Percentiles rank a stretch among this genome's conserved stretches.
phyloP scores from a whole-genome alignment of 2,329 filamentous ascomycete species.

The Ilyonectria destructans region DNA sequence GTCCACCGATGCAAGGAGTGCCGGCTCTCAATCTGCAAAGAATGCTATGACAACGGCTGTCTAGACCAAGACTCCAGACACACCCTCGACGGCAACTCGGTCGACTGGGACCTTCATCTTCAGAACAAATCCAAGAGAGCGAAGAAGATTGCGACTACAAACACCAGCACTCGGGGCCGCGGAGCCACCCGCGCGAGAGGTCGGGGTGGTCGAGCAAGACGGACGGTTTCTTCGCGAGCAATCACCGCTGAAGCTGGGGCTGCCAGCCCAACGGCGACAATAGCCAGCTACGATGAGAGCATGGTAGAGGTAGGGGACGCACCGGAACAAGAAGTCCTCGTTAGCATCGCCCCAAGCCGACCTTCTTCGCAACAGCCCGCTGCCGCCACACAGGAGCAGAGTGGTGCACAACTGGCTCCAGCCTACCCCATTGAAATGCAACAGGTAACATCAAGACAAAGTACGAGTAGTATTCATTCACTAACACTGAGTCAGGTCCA shows the following conservation, averaged over 20 bases:
- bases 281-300: slow-evolving; percentile 1
- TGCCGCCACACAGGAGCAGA: neutral
- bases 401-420: neutral
- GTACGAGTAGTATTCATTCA: neutral
- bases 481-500: slow-evolving; percentile 4
- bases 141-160: neutral
- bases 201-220: neutral
- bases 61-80: slow-evolving; percentile 28
- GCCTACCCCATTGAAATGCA: neutral
- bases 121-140: slow-evolving; percentile 11
- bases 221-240: neutral
- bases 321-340: neutral
- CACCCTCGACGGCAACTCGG: slow-evolving; percentile 13
- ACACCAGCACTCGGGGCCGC: neutral
- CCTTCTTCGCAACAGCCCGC: neutral
- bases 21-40: slow-evolving; percentile 27
- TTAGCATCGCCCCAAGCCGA: neutral
- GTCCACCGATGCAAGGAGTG: slow-evolving; percentile 28
- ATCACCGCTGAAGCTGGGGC: neutral
- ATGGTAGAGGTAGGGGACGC: neutral
- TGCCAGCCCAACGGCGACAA: neutral
- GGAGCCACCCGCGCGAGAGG: neutral
- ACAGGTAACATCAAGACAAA: neutral
- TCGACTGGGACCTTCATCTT: slow-evolving; percentile 29
- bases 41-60: slow-evolving; percentile 20